phyloP scores from a whole-genome alignment of 2,329 filamentous ascomycete genomes.

The Cordyceps cicadae region DNA sequence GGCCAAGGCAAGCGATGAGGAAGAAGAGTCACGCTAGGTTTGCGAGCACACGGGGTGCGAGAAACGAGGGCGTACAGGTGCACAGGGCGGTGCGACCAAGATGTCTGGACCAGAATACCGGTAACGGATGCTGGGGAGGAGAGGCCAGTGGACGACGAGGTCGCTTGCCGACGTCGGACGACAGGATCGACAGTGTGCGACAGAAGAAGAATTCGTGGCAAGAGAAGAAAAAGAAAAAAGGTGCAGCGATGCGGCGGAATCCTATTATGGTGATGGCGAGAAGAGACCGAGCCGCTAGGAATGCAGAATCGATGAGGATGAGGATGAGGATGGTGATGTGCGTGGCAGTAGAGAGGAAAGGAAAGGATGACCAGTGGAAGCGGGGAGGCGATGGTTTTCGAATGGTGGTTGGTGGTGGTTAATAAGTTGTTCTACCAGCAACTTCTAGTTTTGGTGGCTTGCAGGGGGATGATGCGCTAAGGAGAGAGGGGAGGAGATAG shows the following conservation, averaged over 20 bases:
- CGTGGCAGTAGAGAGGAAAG: neutral
- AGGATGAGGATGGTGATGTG: neutral
- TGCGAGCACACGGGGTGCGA: conserved; percentile 2
- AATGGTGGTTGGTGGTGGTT: neutral
- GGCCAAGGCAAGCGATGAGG: neutral
- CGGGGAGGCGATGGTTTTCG: conserved; percentile 9
- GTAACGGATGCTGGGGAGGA: conserved; percentile 5
- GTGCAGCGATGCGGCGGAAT: neutral
- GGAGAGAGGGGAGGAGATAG: neutral
- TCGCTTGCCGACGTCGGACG: conserved; percentile 8
- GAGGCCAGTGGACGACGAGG: neutral
- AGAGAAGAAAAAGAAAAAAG: neutral
- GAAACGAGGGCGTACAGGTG: conserved; percentile 3
- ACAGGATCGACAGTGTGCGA: neutral
- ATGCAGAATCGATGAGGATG: neutral
- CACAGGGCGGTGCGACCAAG: neutral
- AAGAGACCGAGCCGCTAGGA: neutral
- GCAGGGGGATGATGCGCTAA: conserved; percentile 6
- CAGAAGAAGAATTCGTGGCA: neutral
- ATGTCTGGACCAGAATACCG: conserved; percentile 9
- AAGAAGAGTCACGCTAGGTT: neutral
- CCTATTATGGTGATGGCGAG: neutral
- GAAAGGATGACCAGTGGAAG: neutral
- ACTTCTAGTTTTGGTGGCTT: conserved; percentile 4
- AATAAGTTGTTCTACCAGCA: neutral